Conservation (phyloP, 1,284 basidiomycete genomes). For the Lentinula novae-zelandiae region DNA sequence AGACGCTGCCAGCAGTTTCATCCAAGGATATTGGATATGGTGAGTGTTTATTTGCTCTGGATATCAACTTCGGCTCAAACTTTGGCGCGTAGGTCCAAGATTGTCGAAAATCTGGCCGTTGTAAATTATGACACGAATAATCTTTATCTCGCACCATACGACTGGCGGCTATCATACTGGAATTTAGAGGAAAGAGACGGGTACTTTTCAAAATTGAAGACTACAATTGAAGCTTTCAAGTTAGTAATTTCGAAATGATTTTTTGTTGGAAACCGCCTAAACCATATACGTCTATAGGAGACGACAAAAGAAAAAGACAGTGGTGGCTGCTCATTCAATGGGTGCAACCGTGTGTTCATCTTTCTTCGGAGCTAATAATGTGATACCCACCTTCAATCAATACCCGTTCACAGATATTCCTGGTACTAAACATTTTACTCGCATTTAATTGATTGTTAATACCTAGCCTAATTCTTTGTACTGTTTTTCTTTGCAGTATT, state of each 20-base stretch:
- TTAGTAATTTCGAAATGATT: slow-evolving; percentile 27
- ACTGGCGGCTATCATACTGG: slow-evolving; percentile 89
- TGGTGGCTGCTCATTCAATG: slow-evolving; percentile 89
- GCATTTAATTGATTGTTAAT: not conserved
- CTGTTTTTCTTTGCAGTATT: slow-evolving; percentile 7
- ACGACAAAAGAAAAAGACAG: slow-evolving; percentile 78
- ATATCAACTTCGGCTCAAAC: not conserved
- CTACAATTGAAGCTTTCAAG: slow-evolving; percentile 83
- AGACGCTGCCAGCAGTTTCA: slow-evolving; percentile 88
- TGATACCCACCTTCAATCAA: no score
- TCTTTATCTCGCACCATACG: slow-evolving; percentile 83
- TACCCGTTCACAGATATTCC: slow-evolving; percentile 34
- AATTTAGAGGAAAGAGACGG: slow-evolving; percentile 92
- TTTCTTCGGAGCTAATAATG: not conserved
- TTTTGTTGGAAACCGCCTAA: not conserved
- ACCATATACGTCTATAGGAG: slow-evolving; percentile 35
- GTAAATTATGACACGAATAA: slow-evolving; percentile 92
- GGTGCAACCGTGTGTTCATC: slow-evolving; percentile 63
- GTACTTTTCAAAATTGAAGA: slow-evolving; percentile 88
- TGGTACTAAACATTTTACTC: slow-evolving; percentile 35
- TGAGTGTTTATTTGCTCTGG: slow-evolving; percentile 26
- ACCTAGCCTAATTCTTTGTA: not conserved
- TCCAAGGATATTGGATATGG: slow-evolving; percentile 97
- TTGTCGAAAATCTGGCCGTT: slow-evolving; percentile 90
- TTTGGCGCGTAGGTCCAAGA: slow-evolving; percentile 65